Percentiles rank a stretch among this genome's conserved stretches.
phyloP scores from a whole-genome alignment of 1,139 yeast species.

The Yamadazyma sp. region DNA sequence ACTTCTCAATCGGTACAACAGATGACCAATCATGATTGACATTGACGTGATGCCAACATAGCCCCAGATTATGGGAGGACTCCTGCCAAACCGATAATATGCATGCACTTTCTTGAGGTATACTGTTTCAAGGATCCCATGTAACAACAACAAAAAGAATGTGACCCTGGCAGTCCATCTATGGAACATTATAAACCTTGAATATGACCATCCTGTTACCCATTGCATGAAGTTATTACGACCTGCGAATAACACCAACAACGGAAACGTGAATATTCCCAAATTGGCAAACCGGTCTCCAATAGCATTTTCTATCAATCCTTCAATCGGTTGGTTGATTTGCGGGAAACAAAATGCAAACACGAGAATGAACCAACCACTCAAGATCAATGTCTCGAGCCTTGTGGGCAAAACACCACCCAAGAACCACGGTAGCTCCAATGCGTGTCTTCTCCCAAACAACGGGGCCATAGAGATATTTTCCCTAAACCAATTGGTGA shows the following conservation, averaged over 20 bases:
- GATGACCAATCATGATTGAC: constrained; percentile 43
- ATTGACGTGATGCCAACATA: constrained; percentile 43
- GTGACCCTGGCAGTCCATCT: constrained; percentile 61
- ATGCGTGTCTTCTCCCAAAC: constrained; percentile 41
- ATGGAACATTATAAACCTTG: constrained; percentile 63
- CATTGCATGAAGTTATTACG: constrained; percentile 66
- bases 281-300: too few relatives aligned
- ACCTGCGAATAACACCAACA: constrained; percentile 58
- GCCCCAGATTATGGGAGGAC: constrained; percentile 55
- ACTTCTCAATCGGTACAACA: constrained; percentile 52
- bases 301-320: constrained; percentile 49
- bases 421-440: constrained; percentile 35
- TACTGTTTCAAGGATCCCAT: constrained; percentile 49
- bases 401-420: too few relatives aligned
- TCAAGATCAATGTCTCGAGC: constrained; percentile 52
- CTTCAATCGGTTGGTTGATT: constrained; percentile 42
- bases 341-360: constrained; percentile 45
- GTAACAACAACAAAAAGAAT: constrained; percentile 45
- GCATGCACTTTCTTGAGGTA: constrained; percentile 36
- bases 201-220: constrained; percentile 65
- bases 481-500: constrained; percentile 41
- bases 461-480: constrained; percentile 50
- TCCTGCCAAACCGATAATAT: constrained; percentile 33
- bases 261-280: too few relatives aligned
- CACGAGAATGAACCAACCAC: constrained; percentile 49